Evolutionary conservation across 371 early-diverging fungal species (phyloP), one percentile per base, ranked within the genome.

Genomic region (Nematocida parisii): DNA sequence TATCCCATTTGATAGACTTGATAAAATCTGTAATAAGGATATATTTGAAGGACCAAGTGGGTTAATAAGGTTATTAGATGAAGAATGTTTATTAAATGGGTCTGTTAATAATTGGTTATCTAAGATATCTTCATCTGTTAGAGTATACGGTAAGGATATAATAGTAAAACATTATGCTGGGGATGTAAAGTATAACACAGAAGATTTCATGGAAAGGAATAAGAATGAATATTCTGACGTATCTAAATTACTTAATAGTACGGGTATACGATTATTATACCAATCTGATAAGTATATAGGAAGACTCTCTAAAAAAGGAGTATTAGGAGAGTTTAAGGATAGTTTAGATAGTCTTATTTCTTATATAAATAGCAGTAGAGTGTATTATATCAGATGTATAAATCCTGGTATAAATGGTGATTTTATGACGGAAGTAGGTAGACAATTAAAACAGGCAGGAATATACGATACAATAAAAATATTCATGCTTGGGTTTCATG

Each of bases 341-440:
- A 90, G 89, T 40, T 89, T 91, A 61, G 89, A 90, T 61, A 83
- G 74, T 61, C 85, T 98, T 5, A 95, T 97, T 5, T 89, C 89
- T 11, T 93, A 93, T 82, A 86, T 98, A 83, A 94, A 93, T 92
- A 90, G 91, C 80, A 92, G 94, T 81, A 91, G 92, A 68, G 94
- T 97, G n/a, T 92, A 94, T 52, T 98, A 97, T 87, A 94, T 98
- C 50, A 92, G 96, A 86, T 95, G 95, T 72, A 97, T 98, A 87
- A 98, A 96, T 85, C 97, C 99, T 47, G 96, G 97, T 85, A 91
- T 92, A 81, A 91, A 90, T 83, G 93, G 93, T 81, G 97, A 91
- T 85, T 94, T 96, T 85, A 84, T 89, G 66, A 90, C 92, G 84
- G 90, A 93, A 86, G 86, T 84, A 9, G 42, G 61, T 5, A 68